phyloP scores from a whole-genome alignment of 176 grass and related monocot species.

The Aegilops tauschii region DNA sequence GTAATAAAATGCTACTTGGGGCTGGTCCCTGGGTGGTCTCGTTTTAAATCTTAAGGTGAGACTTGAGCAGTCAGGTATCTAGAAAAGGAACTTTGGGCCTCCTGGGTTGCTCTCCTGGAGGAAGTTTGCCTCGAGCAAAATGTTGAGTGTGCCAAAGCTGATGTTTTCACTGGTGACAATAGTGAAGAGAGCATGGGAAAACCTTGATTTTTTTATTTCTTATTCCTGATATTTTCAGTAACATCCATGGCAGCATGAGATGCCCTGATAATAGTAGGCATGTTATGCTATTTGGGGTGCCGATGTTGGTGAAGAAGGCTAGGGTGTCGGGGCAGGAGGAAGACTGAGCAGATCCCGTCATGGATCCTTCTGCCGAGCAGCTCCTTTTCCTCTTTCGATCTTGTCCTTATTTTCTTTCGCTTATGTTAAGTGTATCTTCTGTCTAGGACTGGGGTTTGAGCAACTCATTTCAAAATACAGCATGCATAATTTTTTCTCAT shows the following conservation, averaged over 20 bases:
- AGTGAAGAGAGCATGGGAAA: not conserved
- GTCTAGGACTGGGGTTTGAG: not conserved
- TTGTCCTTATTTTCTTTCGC: not conserved
- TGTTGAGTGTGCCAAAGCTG: not conserved
- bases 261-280: not conserved
- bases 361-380: not conserved
- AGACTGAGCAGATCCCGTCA: not conserved
- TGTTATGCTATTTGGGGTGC: not conserved
- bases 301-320: not conserved
- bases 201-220: not conserved
- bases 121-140: conserved; percentile 9
- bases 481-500: not conserved
- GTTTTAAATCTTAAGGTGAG: not conserved
- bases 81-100: not conserved
- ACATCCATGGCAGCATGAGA: not conserved
- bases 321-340: not conserved
- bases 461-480: conserved; percentile 13
- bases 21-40: not conserved
- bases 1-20: not conserved
- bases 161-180: conserved; percentile 1
- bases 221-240: not conserved
- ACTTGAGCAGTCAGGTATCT: not conserved
- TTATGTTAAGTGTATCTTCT: not conserved
- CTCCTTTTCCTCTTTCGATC: not conserved
- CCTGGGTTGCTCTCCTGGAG: not conserved